Evolutionary conservation across 768 basidiomycete genomes (phyloP).

Genomic region (Termitomyces sp.): DNA sequence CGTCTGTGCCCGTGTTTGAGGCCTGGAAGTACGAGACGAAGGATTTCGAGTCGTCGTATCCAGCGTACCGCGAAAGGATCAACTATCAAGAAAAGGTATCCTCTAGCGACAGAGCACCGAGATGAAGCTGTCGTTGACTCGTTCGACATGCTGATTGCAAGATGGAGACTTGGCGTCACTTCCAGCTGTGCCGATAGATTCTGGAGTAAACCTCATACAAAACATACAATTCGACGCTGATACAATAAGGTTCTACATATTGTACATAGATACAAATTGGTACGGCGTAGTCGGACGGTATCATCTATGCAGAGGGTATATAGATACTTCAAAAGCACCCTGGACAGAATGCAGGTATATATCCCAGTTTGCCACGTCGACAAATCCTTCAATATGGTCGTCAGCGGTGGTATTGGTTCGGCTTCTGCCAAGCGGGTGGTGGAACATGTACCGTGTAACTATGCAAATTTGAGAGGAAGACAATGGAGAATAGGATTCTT

Average conservation of each 20-base stretch:
- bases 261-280: conserved; percentile 1
- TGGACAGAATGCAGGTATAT: neutral
- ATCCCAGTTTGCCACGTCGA: neutral
- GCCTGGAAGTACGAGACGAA: neutral
- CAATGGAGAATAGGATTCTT: neutral
- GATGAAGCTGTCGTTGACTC: neutral
- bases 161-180: neutral
- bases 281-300: neutral
- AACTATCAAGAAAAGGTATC: neutral
- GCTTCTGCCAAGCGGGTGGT: conserved; percentile 18
- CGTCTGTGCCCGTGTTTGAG: neutral
- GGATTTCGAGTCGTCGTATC: neutral
- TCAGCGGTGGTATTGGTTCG: neutral
- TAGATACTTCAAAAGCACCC: neutral
- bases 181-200: no score
- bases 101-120: no score
- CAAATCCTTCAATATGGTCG: neutral
- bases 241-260: neutral
- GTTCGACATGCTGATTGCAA: neutral
- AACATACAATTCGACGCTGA: neutral
- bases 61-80: neutral
- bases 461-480: neutral
- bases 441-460: conserved; percentile 19
- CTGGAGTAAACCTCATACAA: neutral
- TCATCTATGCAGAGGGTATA: neutral